These are phyloP conservation scores for Coemansia sp. DNA, from an alignment of 192 early-diverging fungal species.

Conservation along the genomic window DNA sequence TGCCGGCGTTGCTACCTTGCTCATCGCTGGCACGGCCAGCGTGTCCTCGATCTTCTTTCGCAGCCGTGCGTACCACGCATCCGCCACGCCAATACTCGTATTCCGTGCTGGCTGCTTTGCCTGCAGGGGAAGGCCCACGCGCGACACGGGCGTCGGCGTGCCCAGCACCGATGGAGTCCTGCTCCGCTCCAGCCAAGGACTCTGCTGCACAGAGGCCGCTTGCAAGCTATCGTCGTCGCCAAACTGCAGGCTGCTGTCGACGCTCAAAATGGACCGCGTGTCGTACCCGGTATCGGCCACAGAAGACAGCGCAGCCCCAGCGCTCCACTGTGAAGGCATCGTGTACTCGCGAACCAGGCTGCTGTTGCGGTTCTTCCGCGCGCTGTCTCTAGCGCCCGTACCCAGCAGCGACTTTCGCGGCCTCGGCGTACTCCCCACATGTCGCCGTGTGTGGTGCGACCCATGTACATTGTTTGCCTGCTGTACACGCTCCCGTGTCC, in stretches of 20 bases:
- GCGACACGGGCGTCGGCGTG: too few relatives aligned
- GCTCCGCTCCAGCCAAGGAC: too few relatives aligned
- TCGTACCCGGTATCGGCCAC: conserved; percentile 8
- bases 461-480: not conserved
- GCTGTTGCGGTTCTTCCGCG: conserved; percentile 9
- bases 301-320: not conserved
- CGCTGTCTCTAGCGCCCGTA: not conserved
- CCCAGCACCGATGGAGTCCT: too few relatives aligned
- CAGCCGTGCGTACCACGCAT: conserved; percentile 32
- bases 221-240: not conserved
- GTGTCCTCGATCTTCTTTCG: conserved; percentile 36
- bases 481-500: not conserved
- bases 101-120: not conserved
- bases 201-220: not conserved
- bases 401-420: conserved; percentile 8
- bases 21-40: conserved; percentile 7
- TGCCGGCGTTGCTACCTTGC: conserved; percentile 17
- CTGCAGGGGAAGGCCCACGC: not conserved
- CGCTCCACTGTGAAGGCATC: not conserved
- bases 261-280: conserved; percentile 18
- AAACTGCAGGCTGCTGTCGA: conserved; percentile 21
- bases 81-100: too few relatives aligned
- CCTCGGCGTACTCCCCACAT: too few relatives aligned
- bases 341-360: conserved; percentile 35
- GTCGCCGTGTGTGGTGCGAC: not conserved